phyloP scores from a whole-genome alignment of 208 protist species.

The Leishmania lainsoni region DNA sequence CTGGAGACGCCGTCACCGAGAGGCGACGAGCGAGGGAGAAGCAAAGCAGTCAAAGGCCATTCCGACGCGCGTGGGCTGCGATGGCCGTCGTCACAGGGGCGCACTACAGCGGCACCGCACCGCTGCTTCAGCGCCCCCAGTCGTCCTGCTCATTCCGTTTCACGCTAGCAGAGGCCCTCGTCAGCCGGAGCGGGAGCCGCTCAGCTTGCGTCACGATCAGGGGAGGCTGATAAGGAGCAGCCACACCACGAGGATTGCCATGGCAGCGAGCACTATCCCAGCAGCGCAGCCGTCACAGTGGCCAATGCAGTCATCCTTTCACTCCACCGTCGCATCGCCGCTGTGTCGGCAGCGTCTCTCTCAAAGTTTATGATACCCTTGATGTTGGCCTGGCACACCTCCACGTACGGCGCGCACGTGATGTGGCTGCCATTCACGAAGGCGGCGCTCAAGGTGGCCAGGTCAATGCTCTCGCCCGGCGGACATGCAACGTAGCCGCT shows the following conservation, averaged over 20 bases:
- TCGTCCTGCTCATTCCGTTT: neutral
- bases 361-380: neutral
- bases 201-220: too few relatives aligned
- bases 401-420: neutral
- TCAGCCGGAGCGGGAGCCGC: too few relatives aligned
- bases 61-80: too few relatives aligned
- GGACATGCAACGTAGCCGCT: neutral
- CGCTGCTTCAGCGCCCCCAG: too few relatives aligned
- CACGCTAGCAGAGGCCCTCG: too few relatives aligned
- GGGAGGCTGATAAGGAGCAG: too few relatives aligned
- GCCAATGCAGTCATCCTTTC: too few relatives aligned
- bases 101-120: neutral
- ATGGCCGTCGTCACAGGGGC: neutral
- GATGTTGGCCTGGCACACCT: slow-evolving; percentile 1
- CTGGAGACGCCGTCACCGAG: neutral
- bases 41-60: neutral
- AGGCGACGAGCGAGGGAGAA: neutral
- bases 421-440: neutral
- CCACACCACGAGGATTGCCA: too few relatives aligned
- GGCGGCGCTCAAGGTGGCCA: neutral
- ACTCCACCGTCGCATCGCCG: too few relatives aligned
- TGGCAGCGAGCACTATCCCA: too few relatives aligned
- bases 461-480: neutral
- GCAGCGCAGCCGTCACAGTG: too few relatives aligned
- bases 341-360: too few relatives aligned